Conservation (phyloP, 1,284 basidiomycete species). For the Calocybe gambosa region DNA sequence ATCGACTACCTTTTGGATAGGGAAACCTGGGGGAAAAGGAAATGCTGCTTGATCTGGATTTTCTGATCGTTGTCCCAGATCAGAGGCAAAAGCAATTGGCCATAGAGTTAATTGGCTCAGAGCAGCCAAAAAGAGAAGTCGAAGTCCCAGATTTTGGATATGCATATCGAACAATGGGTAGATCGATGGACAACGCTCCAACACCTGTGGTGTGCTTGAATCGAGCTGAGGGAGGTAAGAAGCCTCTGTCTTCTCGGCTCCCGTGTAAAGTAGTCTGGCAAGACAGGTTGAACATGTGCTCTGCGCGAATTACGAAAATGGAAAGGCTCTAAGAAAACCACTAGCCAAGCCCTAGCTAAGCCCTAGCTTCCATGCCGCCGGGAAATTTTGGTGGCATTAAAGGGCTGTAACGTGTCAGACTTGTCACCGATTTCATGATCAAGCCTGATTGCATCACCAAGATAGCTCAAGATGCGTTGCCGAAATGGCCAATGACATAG, state of each 20-base stretch:
- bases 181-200: not conserved
- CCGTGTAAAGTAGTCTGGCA: not conserved
- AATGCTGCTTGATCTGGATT: constrained; percentile 11
- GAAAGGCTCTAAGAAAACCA: not conserved
- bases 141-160: not conserved
- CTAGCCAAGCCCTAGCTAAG: not conserved
- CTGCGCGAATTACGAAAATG: not conserved
- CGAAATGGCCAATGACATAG: too few relatives aligned
- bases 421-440: not conserved
- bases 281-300: not conserved
- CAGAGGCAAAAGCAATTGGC: not conserved
- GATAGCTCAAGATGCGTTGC: too few relatives aligned
- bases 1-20: constrained; percentile 29
- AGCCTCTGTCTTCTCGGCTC: not conserved
- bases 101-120: not conserved
- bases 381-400: not conserved
- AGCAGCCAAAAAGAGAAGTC: not conserved
- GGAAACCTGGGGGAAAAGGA: constrained; percentile 34
- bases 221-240: not conserved
- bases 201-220: not conserved
- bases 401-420: not conserved
- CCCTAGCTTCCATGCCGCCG: not conserved
- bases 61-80: not conserved
- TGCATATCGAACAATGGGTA: not conserved
- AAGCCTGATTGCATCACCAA: too few relatives aligned